Evolutionary conservation across 148 eudicot species (phyloP), one percentile per base, ranked within the genome.

Genomic region (Persicaria maculosa): DNA sequence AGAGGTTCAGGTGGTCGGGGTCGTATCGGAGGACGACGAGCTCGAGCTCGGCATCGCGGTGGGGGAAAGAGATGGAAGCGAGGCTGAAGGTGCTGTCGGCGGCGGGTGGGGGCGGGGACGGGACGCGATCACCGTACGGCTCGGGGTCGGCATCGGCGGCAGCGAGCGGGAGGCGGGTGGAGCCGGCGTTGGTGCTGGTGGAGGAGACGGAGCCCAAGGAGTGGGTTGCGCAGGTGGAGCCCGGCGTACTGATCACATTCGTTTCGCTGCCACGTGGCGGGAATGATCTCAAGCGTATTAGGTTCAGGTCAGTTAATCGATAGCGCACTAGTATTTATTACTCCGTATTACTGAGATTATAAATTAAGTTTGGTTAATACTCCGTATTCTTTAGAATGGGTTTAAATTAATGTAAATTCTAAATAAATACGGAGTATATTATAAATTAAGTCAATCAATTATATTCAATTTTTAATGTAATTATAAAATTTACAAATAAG

Each of bases 201-300:
- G 98, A 95, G 84, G 99, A 92, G 78, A 83, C 77, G 44, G 99
- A 96, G 84, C 97, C 99, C 0, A 92, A 86, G 71, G 99, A 96
- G 84, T 94, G 98, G 98, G 98, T 94, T 22, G 98, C 98, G 12
- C 98, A 94, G 82, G 96, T 94, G 68, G 98, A 96, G 76, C 90
- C 99, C 5, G 99, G 99, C 2, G 99, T 96, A 4, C 84, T 96
- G 43, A 96, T 96, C 74, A 90, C 94, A 0, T 96, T 96, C 76
- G 83, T 96, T 5, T 90, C 97, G 3, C 72, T 96, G 85, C 97
- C 97, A 71, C 91, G 94, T 77, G 99, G 94, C 79, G 99, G 97
- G 0, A 95, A 95, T 76, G 92, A 92, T 69, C 99, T 95, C 64
- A 95, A 90, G 80, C 87, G 99, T 1, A 95, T 95, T 71, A 91